Base-by-base conservation (phyloP, 306 rosid genomes). In the Purshia tridentata region DNA sequence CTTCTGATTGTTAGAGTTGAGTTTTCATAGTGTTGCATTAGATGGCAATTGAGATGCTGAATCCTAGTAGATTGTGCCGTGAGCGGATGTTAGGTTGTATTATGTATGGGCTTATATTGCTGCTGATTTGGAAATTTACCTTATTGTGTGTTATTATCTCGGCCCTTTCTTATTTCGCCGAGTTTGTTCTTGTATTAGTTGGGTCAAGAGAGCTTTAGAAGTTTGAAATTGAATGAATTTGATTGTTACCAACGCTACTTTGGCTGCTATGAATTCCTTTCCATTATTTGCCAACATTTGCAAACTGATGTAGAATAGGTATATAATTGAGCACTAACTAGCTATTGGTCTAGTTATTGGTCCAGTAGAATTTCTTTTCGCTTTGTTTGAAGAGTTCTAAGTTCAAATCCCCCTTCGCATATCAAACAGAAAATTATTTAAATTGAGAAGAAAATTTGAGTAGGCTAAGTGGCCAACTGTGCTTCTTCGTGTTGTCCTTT, bases 1-100 rank as follows among this genome's bases (percentile, higher is more conserved):
- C 72, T 51, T 83, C 49, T 72, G 58, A 74, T 74, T 57, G 67
- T 57, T 73, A 65, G 70, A 41, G 70, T 50, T 81, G 72, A 67
- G 49, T 56, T 69, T 77, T 45, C 20, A 7, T 52, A 16, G 49
- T 8, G 12, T 58, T 62, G 72, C 70, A 72, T 76, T 46, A 55
- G 83, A 6, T 67, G 72, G 71, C 11, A 6, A 44, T 14, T 71
- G 54, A 44, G 54, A 45, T 20, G 7, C 66, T 53, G 39, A 39
- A 40, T 54, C 62, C 39, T 4, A 23, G 67, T 56, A 45, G 46
- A 13, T 57, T 71, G 66, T 70, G 65, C 39, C 39, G 66, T 42
- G 66, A 45, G 53, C 55, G 15, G 16, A 57, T 57, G 56, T 45
- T 57, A 71, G 75, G 23, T 72, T 45, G n/a, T 45, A 29, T 45